phyloP scores from a whole-genome alignment of 2,329 filamentous ascomycete species.

The Pseudogymnoascus sp. region DNA sequence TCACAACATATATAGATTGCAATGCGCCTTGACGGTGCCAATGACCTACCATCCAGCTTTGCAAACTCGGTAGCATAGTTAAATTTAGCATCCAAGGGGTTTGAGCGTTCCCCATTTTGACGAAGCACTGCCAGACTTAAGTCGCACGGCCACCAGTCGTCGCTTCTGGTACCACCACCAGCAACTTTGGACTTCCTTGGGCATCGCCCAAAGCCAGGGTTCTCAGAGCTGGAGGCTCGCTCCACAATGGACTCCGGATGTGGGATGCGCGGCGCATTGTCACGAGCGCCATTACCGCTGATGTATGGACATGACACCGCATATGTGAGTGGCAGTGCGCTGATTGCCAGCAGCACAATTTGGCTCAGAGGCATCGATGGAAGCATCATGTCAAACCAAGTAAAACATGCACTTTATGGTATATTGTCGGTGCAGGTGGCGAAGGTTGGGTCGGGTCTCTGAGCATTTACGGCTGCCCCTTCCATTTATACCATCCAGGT shows the following conservation, averaged over 20 bases:
- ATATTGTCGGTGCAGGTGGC: not conserved
- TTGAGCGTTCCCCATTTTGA: conserved; percentile 45
- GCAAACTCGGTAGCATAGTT: conserved; percentile 52
- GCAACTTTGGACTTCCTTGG: conserved; percentile 20
- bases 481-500: not conserved
- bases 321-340: not conserved
- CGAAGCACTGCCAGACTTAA: conserved; percentile 50
- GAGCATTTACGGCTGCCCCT: not conserved
- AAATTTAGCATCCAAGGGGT: conserved; percentile 44
- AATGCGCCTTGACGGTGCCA: not conserved
- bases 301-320: conserved; percentile 2
- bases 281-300: not conserved
- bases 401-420: not conserved
- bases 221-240: not conserved
- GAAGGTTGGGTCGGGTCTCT: not conserved
- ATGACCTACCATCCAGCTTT: conserved; percentile 45
- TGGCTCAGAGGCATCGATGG: not conserved
- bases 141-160: conserved; percentile 52
- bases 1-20: not conserved
- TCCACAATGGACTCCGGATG: conserved; percentile 10
- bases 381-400: not conserved
- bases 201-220: conserved; percentile 20
- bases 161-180: conserved; percentile 45
- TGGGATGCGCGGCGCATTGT: not conserved
- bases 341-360: not conserved